Base-by-base conservation (phyloP, 2,329 filamentous ascomycete species). In the Samsoniella hepiali region DNA sequence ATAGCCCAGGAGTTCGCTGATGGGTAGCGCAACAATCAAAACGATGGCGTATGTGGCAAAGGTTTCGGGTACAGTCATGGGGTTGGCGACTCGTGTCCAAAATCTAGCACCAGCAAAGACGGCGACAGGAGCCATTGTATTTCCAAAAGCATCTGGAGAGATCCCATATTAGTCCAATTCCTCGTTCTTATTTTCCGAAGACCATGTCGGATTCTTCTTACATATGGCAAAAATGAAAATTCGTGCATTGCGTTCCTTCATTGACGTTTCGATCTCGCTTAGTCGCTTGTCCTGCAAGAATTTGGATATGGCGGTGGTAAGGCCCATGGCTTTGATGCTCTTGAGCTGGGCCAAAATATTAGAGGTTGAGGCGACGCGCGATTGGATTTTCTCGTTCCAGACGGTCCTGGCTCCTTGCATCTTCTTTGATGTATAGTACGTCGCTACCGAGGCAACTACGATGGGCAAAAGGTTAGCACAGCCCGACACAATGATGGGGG, bases 251-350 rank as follows among this genome's bases (percentile, higher is more conserved):
- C 61, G 61, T 45, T 63, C 61, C 17, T 2, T 49, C 45, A 63
- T 55, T 6, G 61, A 58, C 7, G 53, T 51, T 2, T 58, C 45
- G n/a, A 58, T 63, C 34, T 63, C 61, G 34, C 22, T 27, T 7
- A 50, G 29, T 11, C 45, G 61, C 27, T 50, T 49, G 5, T 36
- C 36, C 13, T 63, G 61, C 11, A 63, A n/a, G 13, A 36, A 44
- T 1, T 31, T 42, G 9, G 45, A 51, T 15, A 63, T 47, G 3
- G 61, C 42, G 5, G 13, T 36, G 1, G 44, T 50, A 3, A 63
- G 45, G 2, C 61, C 61, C 53, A 45, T 58, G 7, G 54, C 51
- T 29, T 63, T 63, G 61, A 53, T 57, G 17, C 45, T 63, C 44
- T 63, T 63, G 1, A 63, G 22, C 34, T 63, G 54, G 2, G 54